Conservation (phyloP, 192 early-diverging fungal genomes). For the Coemansia sp. region DNA sequence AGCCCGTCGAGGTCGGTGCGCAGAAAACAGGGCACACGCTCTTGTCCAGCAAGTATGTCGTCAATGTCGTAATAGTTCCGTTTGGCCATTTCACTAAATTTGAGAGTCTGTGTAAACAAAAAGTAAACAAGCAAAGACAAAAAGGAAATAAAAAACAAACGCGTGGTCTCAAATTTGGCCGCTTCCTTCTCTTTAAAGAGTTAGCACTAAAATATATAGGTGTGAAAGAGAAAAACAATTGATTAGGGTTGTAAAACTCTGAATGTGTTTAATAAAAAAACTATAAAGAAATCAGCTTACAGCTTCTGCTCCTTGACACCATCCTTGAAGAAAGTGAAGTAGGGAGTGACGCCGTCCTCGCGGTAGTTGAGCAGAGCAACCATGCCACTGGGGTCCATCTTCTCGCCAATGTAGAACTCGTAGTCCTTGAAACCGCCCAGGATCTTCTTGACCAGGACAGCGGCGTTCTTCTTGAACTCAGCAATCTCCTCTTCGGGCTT, state of each 20-base stretch:
- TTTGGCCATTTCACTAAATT: constrained; percentile 18
- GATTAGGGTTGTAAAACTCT: too few relatives aligned
- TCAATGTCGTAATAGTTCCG: constrained; percentile 54
- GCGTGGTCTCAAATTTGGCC: too few relatives aligned
- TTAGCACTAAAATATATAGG: background rate
- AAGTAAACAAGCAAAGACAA: constrained; percentile 1
- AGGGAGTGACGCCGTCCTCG: constrained; percentile 90
- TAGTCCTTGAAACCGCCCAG: constrained; percentile 81
- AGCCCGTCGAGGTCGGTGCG: constrained; percentile 52
- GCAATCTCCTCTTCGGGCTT: constrained; percentile 61
- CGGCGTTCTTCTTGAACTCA: constrained; percentile 65
- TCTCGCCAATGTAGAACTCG: constrained; percentile 88
- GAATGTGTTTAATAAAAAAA: background rate
- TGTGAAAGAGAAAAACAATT: background rate
- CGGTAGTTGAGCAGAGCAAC: constrained; percentile 92
- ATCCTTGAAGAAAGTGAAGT: constrained; percentile 88
- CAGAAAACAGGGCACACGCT: constrained; percentile 52
- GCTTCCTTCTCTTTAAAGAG: too few relatives aligned
- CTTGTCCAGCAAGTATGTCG: constrained; percentile 52
- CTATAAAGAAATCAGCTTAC: constrained; percentile 28
- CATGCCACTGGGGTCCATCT: constrained; percentile 86
- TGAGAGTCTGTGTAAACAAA: background rate
- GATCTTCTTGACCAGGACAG: constrained; percentile 74
- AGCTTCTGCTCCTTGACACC: constrained; percentile 80
- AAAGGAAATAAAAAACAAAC: constrained; percentile 5